A percentile compares a stretch with the other conserved stretches of the same genome.
These are phyloP conservation scores for Phytophthora cajani DNA, from an alignment of 352 stramenopile species.

Conservation along the genomic window DNA sequence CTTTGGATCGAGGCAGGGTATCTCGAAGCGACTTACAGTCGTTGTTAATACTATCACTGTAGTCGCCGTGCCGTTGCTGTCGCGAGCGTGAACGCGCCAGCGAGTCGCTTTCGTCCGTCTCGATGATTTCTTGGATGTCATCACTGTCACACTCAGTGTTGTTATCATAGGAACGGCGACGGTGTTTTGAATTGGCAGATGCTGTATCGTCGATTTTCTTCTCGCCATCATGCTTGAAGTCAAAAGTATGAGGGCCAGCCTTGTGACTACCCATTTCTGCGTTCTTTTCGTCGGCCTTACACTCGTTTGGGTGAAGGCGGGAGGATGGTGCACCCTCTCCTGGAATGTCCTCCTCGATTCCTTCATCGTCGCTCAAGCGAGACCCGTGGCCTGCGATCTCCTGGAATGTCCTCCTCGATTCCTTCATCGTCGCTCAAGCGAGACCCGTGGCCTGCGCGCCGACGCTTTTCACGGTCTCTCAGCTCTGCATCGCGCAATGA, in stretches of 20 bases:
- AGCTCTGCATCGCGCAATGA: conserved; percentile 61
- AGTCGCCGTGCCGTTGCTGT: conserved; percentile 5
- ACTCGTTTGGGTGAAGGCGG: conserved; percentile 9
- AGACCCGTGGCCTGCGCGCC: conserved; percentile 9
- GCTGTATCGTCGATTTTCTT: conserved; percentile 4
- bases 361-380: conserved; percentile 52
- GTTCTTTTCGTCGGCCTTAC: conserved; percentile 30
- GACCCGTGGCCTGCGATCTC: conserved; percentile 32
- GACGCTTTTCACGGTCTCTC: conserved; percentile 51
- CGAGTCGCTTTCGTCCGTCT: conserved; percentile 51
- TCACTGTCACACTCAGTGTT: conserved; percentile 68
- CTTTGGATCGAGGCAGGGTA: conserved; percentile 20
- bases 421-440: conserved; percentile 55
- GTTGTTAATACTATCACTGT: conserved; percentile 8
- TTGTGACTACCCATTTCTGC: conserved; percentile 11
- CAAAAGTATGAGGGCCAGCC: conserved; percentile 29
- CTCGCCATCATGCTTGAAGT: conserved; percentile 38
- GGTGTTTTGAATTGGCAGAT: conserved; percentile 30
- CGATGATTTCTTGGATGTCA: conserved; percentile 86
- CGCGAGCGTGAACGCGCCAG: conserved; percentile 13
- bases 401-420: conserved; percentile 84
- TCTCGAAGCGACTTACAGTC: conserved; percentile 18
- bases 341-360: conserved; percentile 84
- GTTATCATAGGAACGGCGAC: conserved; percentile 33
- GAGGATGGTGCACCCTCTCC: conserved; percentile 34